Conservation (phyloP, 2,329 filamentous ascomycete genomes). For the Alternaria postmessia region DNA sequence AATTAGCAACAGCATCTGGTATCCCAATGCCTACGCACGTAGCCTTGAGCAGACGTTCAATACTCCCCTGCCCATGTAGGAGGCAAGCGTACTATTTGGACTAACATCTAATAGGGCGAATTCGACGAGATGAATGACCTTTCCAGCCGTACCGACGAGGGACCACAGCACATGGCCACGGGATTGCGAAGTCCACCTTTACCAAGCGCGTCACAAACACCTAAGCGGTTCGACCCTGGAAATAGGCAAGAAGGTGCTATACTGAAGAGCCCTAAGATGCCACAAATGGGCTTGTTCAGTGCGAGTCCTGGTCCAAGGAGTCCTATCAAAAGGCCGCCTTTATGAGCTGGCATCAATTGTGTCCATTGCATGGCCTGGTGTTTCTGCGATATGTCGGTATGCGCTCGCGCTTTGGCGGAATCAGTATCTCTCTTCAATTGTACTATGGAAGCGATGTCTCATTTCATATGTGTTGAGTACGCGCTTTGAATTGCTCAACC, state of each 20-base stretch:
- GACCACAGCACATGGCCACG: constrained; percentile 16
- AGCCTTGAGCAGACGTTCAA: not conserved
- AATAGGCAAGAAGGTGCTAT: constrained; percentile 22
- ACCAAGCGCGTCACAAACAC: constrained; percentile 19
- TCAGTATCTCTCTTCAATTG: not conserved
- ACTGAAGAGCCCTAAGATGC: constrained; percentile 31
- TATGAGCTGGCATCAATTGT: constrained; percentile 11
- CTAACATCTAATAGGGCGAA: constrained; percentile 30
- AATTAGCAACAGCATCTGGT: not conserved
- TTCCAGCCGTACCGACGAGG: constrained; percentile 34
- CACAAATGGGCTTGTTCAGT: constrained; percentile 42
- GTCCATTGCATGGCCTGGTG: constrained; percentile 19
- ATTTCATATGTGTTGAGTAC: constrained; percentile 5
- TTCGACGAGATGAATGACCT: constrained; percentile 41
- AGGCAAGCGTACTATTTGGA: not conserved
- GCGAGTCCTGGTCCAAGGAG: constrained; percentile 34
- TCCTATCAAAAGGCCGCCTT: constrained; percentile 36
- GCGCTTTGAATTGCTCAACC: not conserved
- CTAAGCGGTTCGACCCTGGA: constrained; percentile 13
- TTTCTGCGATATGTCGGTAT: not conserved
- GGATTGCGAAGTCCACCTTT: constrained; percentile 36
- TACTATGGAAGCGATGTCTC: not conserved
- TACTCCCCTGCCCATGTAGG: not conserved
- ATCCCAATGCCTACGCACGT: not conserved
- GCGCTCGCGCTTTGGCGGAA: not conserved